These are phyloP conservation scores for Purpureocillium lavendulum DNA, from an alignment of 2,329 filamentous ascomycete genomes.

Conservation along the genomic window DNA sequence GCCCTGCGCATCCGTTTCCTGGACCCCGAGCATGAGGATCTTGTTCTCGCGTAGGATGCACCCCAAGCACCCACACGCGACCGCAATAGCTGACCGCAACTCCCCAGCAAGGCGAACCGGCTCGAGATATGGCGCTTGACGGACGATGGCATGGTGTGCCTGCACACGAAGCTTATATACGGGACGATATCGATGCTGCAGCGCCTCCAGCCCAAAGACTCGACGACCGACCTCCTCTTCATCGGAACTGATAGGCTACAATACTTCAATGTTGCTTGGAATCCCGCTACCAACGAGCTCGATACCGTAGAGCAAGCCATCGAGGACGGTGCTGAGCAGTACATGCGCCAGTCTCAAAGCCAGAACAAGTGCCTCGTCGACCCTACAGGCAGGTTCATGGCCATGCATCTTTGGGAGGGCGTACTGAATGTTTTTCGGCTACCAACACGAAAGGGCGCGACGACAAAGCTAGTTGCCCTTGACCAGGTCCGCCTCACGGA, in stretches of 20 bases:
- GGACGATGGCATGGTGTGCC: conserved; percentile 55
- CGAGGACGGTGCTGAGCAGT: conserved; percentile 45
- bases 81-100: conserved; percentile 2
- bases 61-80: conserved; percentile 2
- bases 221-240: conserved; percentile 76
- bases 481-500: conserved; percentile 50
- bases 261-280: conserved; percentile 88
- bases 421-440: conserved; percentile 48
- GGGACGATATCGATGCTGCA: conserved; percentile 83
- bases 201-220: conserved; percentile 66
- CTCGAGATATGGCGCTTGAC: conserved; percentile 73
- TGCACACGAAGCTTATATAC: conserved; percentile 65
- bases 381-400: conserved; percentile 57
- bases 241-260: conserved; percentile 83
- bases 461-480: conserved; percentile 36
- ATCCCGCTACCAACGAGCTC: conserved; percentile 44
- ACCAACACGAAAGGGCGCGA: conserved; percentile 33
- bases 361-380: conserved; percentile 79
- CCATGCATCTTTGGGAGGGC: conserved; percentile 52
- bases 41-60: conserved; percentile 72
- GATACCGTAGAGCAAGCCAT: conserved; percentile 44
- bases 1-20: conserved; percentile 75
- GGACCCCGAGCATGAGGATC: conserved; percentile 64
- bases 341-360: conserved; percentile 71
- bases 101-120: conserved; percentile 66